These are phyloP conservation scores for Pseudoscleropodium purum DNA, from an alignment of 225 moss, liverwort and hornwort species.

Conservation along the genomic window DNA sequence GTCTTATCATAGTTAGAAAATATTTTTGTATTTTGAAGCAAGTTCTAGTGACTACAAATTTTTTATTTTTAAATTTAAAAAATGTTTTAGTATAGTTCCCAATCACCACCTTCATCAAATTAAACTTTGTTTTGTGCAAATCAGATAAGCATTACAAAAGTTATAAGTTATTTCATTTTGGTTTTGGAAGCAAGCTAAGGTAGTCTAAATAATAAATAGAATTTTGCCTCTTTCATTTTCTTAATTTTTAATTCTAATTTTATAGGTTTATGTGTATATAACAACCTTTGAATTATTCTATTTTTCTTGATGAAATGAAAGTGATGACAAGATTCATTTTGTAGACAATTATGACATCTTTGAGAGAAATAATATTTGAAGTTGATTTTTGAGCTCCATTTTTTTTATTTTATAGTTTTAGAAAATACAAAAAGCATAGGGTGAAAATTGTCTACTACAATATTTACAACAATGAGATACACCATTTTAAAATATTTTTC, in stretches of 20 bases:
- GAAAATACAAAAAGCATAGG: not conserved
- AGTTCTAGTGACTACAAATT: not conserved
- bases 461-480: not conserved
- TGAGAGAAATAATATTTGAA: not conserved
- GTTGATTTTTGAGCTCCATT: not conserved
- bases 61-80: not conserved
- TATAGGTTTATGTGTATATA: not conserved
- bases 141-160: not conserved
- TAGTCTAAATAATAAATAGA: not conserved
- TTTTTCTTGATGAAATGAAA: not conserved
- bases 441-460: not conserved
- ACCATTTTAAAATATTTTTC: not conserved
- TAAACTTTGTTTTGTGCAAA: not conserved
- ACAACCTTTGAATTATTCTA: not conserved
- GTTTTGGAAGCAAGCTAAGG: not conserved
- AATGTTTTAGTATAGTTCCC: not conserved
- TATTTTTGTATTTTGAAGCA: not conserved
- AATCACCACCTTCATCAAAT: not conserved
- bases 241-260: not conserved
- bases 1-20: not conserved
- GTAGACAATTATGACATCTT: not conserved
- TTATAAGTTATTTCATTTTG: not conserved
- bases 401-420: not conserved
- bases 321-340: not conserved
- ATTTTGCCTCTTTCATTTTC: not conserved